A percentile compares a stretch with the other conserved stretches of the same genome.
Evolutionary conservation across 495 filamentous ascomycete species (phyloP).

Genomic region (Annulohypoxylon stygium): DNA sequence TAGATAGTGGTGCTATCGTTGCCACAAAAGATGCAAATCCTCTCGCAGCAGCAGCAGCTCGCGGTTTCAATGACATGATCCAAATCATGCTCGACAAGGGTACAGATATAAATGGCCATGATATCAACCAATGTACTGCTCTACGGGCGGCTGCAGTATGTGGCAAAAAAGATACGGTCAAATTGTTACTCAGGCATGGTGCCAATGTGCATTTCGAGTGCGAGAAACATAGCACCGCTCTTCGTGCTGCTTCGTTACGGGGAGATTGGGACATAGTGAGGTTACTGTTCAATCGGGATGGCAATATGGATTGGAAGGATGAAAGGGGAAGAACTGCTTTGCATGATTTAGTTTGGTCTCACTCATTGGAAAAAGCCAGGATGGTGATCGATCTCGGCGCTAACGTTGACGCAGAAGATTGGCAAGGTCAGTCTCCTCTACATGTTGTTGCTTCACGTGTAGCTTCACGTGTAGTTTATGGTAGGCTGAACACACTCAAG

Average conservation of each 20-base stretch:
- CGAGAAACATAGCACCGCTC: not conserved
- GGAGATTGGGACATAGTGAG: slow-evolving; percentile 26
- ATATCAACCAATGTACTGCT: not conserved
- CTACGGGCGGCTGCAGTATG: slow-evolving; percentile 30
- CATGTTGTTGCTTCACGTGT: not conserved
- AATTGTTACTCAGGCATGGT: slow-evolving; percentile 18
- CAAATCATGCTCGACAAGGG: slow-evolving; percentile 19
- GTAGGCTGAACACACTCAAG: no score
- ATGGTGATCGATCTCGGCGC: slow-evolving; percentile 30
- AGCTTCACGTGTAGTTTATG: no score
- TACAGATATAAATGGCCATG: slow-evolving; percentile 7
- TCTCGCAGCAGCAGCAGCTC: slow-evolving; percentile 25
- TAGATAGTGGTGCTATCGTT: slow-evolving; percentile 10
- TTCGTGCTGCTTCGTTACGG: not conserved
- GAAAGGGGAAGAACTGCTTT: not conserved
- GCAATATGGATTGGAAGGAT: not conserved
- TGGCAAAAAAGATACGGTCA: slow-evolving; percentile 29
- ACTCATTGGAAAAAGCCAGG: not conserved
- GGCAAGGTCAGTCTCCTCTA: not conserved
- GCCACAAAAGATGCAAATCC: not conserved
- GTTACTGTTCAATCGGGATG: not conserved
- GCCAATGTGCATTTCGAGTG: slow-evolving; percentile 17
- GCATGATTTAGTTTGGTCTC: not conserved
- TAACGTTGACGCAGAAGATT: slow-evolving; percentile 34
- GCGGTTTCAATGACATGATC: slow-evolving; percentile 27